Conservation (phyloP, 1,284 basidiomycete genomes). For the Ganoderma meredithae region DNA sequence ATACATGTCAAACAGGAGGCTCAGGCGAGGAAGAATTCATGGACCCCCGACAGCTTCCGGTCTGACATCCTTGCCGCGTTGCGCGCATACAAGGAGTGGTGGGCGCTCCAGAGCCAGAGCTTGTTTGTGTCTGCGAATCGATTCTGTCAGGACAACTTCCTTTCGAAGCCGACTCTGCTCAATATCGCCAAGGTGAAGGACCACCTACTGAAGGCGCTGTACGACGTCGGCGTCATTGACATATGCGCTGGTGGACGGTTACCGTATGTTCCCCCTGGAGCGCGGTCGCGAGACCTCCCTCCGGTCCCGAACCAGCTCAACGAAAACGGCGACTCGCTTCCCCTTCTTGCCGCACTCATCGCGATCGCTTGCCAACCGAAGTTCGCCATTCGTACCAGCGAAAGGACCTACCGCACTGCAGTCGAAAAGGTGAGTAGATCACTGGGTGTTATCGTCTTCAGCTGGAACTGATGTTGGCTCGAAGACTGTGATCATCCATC, state of each 20-base stretch:
- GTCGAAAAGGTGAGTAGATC: constrained; percentile 78
- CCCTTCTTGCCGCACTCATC: constrained; percentile 88
- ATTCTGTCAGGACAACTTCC: constrained; percentile 90
- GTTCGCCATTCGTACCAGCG: constrained; percentile 86
- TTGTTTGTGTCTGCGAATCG: constrained; percentile 72
- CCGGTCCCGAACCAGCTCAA: constrained; percentile 76
- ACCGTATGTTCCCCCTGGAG: constrained; percentile 34
- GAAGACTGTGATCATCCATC: constrained; percentile 80
- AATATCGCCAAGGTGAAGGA: constrained; percentile 87
- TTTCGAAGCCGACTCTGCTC: constrained; percentile 85
- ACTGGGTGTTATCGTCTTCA: not conserved
- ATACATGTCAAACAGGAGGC: constrained; percentile 73
- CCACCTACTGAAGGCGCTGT: constrained; percentile 82
- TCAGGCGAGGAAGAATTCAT: constrained; percentile 78
- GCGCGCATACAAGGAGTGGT: constrained; percentile 87
- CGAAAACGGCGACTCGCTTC: constrained; percentile 76
- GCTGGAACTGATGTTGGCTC: constrained; percentile 8
- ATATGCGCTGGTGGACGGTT: constrained; percentile 72
- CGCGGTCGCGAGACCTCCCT: constrained; percentile 39
- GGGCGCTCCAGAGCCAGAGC: constrained; percentile 69
- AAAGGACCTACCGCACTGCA: constrained; percentile 79
- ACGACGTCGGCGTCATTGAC: constrained; percentile 84
- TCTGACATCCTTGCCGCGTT: constrained; percentile 89
- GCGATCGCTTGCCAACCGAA: constrained; percentile 93
- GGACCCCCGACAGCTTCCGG: constrained; percentile 82